Evolutionary conservation across 768 basidiomycete species (phyloP), one percentile per base, ranked within the genome.

Genomic region (Lentinula sp.): DNA sequence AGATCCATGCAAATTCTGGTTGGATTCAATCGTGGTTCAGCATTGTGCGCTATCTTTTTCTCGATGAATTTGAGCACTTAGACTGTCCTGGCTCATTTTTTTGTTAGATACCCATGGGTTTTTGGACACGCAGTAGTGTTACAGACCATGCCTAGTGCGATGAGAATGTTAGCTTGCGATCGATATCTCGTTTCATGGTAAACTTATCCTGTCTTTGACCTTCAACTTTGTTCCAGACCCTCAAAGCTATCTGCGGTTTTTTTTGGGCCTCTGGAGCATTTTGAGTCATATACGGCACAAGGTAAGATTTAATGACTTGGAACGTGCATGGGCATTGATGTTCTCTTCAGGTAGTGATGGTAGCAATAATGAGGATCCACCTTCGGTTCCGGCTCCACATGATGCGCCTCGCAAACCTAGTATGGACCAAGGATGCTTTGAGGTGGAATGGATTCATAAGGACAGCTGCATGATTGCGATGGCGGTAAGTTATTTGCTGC

Each of bases 381-480:
- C 50, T 37, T 49, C 35, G 21, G 39, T 50, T 63, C 82, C 84
- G 9, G 65, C 65, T 45, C 85, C 86, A 2, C 90, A 92, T 65
- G 73, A 85, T 65, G 78, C 74, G 3, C 79, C 80, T 31, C 84
- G 86, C 45, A 77, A 77, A 37, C 46, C 78, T 5, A 66, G 66
- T 10, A 91, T 90, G 89, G 81, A 85, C 57, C 63, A 66, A 0
- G 71, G 77, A 4, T 85, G 86, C 61, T 92, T 88, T 84, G 88
- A 88, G 66, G 78, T 91, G 43, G 93, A 92, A 68, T 93, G 88
- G 88, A 76, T 80, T 32, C 83, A 89, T 69, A 80, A 90, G 45
- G 86, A 90, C 62, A 86, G 92, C 65, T 88, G 86, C 62, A 80
- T 91, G 45, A 82, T 75, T 62, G 91, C 91, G 28, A 75, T 89